phyloP scores from a whole-genome alignment of 345 rosid species.

The Eucalyptus virginea region DNA sequence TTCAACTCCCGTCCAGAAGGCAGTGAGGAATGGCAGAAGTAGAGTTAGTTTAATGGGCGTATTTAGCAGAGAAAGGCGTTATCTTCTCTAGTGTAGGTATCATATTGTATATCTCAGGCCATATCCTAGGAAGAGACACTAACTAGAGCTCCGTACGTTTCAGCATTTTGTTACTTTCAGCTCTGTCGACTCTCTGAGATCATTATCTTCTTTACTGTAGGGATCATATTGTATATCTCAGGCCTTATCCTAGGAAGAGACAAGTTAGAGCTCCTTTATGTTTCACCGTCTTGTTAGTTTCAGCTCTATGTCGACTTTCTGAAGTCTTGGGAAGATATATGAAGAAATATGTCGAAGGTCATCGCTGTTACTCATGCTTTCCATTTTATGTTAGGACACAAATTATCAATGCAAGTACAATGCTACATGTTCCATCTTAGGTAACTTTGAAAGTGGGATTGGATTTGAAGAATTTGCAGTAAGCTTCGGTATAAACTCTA shows the following conservation, averaged over 20 bases:
- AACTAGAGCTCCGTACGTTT: background rate
- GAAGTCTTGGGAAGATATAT: background rate
- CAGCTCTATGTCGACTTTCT: background rate
- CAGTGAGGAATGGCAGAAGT: background rate
- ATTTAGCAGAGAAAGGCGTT: background rate
- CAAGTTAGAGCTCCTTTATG: background rate
- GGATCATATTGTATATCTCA: background rate
- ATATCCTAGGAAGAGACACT: background rate
- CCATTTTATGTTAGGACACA: background rate
- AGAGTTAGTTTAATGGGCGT: background rate
- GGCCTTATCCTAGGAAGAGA: background rate
- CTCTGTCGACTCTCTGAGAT: background rate
- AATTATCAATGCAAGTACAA: background rate
- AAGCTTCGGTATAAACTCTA: background rate
- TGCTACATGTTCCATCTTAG: background rate
- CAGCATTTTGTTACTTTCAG: background rate
- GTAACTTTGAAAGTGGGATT: background rate
- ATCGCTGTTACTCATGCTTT: background rate
- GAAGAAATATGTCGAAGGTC: background rate
- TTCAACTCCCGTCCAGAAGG: constrained; percentile 55
- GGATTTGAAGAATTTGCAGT: background rate
- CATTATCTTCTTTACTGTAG: background rate
- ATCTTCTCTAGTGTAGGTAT: background rate
- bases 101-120: background rate
- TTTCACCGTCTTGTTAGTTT: background rate